Evolutionary conservation across 352 stramenopile genomes (phyloP), one percentile per base, ranked within the genome.

Genomic region (Aphanomyces astaci): DNA sequence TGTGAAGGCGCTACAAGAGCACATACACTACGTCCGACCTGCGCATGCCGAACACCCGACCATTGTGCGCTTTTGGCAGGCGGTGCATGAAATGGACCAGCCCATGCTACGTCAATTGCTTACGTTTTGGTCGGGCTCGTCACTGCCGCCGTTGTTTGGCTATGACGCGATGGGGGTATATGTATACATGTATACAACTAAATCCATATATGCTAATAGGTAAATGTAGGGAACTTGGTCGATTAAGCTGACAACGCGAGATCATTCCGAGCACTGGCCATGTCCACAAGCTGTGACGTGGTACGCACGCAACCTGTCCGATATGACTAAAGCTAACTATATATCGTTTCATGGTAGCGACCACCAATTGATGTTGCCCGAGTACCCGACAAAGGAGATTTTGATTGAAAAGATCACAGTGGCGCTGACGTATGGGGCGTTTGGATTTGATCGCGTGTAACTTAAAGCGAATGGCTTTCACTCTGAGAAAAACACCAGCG

Each of bases 371-470:
- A 87, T 92, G 33, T 73, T 92, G 0, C 84, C 82, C 3, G 73
- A 81, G 17, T 90, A 92, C 55, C 71, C 79, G 32, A 82, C 79
- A 1, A 75, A 56, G 36, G 73, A 76, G n/a, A 59, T 70, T 39
- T 71, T 90, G 5, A 80, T 78, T 39, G 75, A 87, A 63, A 92
- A 89, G 71, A 64, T 92, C 11, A 17, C 81, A 19, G 52, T 90
- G 22, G 82, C 84, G 4, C 63, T 92, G 3, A 73, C 82, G 36
- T 75, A 84, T 51, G 84, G 84, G 11, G 77, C 81, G 10, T 74
- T 90, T 30, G 84, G 84, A 17, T 92, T 90, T 62, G 82, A 92
- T 57, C 79, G 82, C 51, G 87, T 92, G 77, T 92, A 82, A 89
- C 89, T 76, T 89, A 80, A n/a, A n/a, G n/a, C n/a, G n/a, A n/a